These are phyloP conservation scores for Plasmodium fragile DNA, from an alignment of 169 alveolate species.

Conservation along the genomic window DNA sequence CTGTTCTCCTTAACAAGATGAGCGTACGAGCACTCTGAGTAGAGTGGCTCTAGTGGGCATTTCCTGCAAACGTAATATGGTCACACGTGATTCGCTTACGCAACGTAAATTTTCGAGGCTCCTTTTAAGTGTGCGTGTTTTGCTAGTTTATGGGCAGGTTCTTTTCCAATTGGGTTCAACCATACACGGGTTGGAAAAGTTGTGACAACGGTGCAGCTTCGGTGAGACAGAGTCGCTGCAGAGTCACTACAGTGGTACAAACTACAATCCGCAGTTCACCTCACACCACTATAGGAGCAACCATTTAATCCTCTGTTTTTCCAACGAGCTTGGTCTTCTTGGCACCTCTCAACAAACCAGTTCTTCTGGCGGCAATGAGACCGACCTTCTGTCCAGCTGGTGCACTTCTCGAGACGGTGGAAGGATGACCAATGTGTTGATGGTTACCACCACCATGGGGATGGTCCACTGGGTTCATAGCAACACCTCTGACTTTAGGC, in stretches of 20 bases:
- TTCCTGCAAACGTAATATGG: too few species aligned
- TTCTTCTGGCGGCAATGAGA: constrained; percentile 99
- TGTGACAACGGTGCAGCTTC: too few species aligned
- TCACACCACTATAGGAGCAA: not conserved
- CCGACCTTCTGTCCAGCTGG: constrained; percentile 99
- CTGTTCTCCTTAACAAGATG: not conserved
- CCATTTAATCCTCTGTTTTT: constrained; percentile 64
- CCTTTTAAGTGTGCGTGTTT: too few species aligned
- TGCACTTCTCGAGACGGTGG: constrained; percentile 97
- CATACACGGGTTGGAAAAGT: too few species aligned
- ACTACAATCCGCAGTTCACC: not conserved
- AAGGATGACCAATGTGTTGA: constrained; percentile 99
- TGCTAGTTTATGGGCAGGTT: too few species aligned
- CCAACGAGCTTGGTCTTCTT: constrained; percentile 86
- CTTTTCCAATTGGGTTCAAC: too few species aligned
- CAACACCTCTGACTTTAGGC: constrained; percentile 99
- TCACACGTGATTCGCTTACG: too few species aligned
- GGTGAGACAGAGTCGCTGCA: too few species aligned
- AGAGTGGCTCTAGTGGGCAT: too few species aligned
- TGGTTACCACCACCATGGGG: constrained; percentile 99
- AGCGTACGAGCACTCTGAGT: too few species aligned
- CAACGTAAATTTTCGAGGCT: too few species aligned
- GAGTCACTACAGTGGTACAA: too few species aligned
- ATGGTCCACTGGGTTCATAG: constrained; percentile 99
- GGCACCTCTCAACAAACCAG: constrained; percentile 99